A percentile compares a stretch with the other conserved stretches of the same genome.
Conservation (phyloP, 2,329 filamentous ascomycete species). For the Aspergillus candidus region DNA sequence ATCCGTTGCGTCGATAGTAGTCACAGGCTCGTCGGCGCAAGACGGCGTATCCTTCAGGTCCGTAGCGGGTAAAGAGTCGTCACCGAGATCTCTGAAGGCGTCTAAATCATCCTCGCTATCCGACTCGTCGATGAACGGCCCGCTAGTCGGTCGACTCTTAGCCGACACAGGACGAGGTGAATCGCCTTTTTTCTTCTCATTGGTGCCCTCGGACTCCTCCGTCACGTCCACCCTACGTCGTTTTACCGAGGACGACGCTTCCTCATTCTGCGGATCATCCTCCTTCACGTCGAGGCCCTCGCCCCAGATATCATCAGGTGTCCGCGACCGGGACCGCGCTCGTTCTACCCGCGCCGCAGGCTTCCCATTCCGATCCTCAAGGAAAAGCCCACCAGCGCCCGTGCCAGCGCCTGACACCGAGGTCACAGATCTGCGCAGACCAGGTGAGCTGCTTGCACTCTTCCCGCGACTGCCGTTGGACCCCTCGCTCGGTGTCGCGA, state of each 20-base stretch:
- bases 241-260: slow-evolving; percentile 23
- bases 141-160: slow-evolving; percentile 19
- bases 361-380: slow-evolving; percentile 28
- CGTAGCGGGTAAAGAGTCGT: slow-evolving; percentile 1
- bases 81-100: slow-evolving; percentile 18
- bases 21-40: slow-evolving; percentile 1
- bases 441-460: slow-evolving; percentile 7
- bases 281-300: slow-evolving; percentile 9
- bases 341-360: background rate
- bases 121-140: slow-evolving; percentile 41
- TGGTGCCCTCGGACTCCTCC: background rate
- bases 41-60: background rate
- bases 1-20: slow-evolving; percentile 7
- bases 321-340: slow-evolving; percentile 18
- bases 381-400: slow-evolving; percentile 26
- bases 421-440: slow-evolving; percentile 8
- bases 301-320: slow-evolving; percentile 32
- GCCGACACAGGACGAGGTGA: slow-evolving; percentile 3
- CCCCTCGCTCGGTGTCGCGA: slow-evolving; percentile 25
- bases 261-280: slow-evolving; percentile 28
- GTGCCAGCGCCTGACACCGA: slow-evolving; percentile 3
- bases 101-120: slow-evolving; percentile 49
- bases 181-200: slow-evolving; percentile 2
- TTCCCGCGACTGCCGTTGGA: slow-evolving; percentile 18
- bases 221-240: slow-evolving; percentile 26